Evolutionary conservation across 805 yeast species (phyloP), one percentile per base, ranked within the genome.

Genomic region (Starmera dryadoides): DNA sequence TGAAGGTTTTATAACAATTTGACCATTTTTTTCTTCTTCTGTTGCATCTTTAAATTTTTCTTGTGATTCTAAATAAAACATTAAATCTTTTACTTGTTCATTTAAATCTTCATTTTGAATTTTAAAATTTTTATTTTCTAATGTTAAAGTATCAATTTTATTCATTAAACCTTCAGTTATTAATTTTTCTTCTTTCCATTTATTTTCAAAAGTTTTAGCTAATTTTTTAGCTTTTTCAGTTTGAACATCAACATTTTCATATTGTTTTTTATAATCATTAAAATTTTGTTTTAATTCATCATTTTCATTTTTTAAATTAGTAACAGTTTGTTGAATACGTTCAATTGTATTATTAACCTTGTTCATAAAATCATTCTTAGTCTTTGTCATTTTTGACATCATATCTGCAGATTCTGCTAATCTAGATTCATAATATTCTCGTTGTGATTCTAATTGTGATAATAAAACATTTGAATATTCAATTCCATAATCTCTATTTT

Each of bases 371-470:
- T 22, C 53, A 42, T 33, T 50, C 15, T 34, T 53, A 30, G 33
- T 61, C 50, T 42, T 44, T 30, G 38, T 48, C 44, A 17, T 64
- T 53, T 45, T 67, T 63, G 26, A 35, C 26, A 11, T 52, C 37
- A 41, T 41, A 22, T 55, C 58, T 12, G 59, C 59, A 8, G 63
- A 53, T 33, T 59, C 58, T 17, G 60, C 53, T 25, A 75, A 46
- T 42, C 71, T 68, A 12, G 66, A 62, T 52, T 87, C 95, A 55
- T 82, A 88, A 58, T 80, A 83, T 44, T 83, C 91, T 41, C 95
- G 66, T 58, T 88, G 96, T 7, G 93, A 81, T 40, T 87, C 94
- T 38, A 88, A 63, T 53, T 88, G 96, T 3, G 88, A 77, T 8
- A 87, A 69, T 20, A 88, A 60, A 30, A 88, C 66, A 52, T 83